Conservation (phyloP, 83 land plant species). For the Diphasiastrum complanatum region DNA sequence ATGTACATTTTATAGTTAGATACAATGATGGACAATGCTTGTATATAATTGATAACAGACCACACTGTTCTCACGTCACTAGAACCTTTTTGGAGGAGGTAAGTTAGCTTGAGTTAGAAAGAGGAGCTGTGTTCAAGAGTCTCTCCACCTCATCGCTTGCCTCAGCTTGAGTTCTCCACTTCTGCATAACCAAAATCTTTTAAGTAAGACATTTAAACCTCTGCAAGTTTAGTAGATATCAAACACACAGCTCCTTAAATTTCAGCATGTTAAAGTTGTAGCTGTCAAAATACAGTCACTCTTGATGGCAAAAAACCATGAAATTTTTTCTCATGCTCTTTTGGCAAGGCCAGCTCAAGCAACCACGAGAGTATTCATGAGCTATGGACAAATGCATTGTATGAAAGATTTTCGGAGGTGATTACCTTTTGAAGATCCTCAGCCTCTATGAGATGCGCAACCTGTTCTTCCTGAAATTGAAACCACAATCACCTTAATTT, state of each 20-base stretch:
- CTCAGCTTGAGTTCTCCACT: constrained; percentile 84
- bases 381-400: not conserved
- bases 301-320: too few species aligned
- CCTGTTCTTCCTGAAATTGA: constrained; percentile 47
- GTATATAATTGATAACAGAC: too few species aligned
- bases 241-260: not conserved
- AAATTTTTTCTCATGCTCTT: too few species aligned
- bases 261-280: too few species aligned
- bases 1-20: too few species aligned
- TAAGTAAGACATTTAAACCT: not conserved
- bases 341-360: not conserved
- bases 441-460: constrained; percentile 84
- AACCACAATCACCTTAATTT: not conserved
- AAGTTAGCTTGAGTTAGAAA: too few species aligned
- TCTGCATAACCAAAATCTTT: constrained; percentile 37
- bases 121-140: constrained; percentile 52
- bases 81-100: too few species aligned
- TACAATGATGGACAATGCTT: too few species aligned
- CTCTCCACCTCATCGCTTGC: constrained; percentile 93
- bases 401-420: not conserved
- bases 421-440: constrained; percentile 87
- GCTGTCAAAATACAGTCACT: too few species aligned
- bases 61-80: too few species aligned
- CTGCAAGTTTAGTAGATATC: not conserved
- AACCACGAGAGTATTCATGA: not conserved